Evolutionary conservation across 331 rosid species (phyloP).

Genomic region (Quercus tomentella): DNA sequence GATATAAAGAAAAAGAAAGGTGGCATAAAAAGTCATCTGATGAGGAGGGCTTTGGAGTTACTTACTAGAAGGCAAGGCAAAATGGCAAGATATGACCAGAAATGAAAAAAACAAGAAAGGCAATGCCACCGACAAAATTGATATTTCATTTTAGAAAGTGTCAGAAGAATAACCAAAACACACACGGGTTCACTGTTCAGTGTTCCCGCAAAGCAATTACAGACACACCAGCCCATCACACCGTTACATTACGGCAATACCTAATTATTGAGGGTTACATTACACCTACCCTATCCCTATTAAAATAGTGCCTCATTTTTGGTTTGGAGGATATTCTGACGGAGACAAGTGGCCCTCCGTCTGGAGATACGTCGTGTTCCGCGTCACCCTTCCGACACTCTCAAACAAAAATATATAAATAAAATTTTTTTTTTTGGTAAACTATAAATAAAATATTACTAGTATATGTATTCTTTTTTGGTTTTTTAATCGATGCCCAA

Average conservation of each 20-base stretch:
- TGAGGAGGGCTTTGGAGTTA: too few relatives aligned
- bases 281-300: constrained; percentile 34
- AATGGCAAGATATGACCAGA: too few relatives aligned
- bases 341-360: constrained; percentile 19
- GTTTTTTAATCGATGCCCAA: too few relatives aligned
- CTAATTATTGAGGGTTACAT: constrained; percentile 32
- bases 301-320: constrained; percentile 23
- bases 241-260: constrained; percentile 3
- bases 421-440: too few relatives aligned
- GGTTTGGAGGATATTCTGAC: neutral
- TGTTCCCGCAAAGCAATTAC: neutral
- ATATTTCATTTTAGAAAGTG: neutral
- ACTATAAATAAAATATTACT: too few relatives aligned
- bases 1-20: too few relatives aligned
- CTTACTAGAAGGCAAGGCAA: too few relatives aligned
- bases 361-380: constrained; percentile 28
- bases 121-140: constrained; percentile 36
- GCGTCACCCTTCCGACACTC: neutral
- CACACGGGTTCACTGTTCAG: neutral
- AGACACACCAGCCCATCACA: neutral
- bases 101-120: too few relatives aligned
- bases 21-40: too few relatives aligned
- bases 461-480: neutral
- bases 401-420: neutral
- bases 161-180: neutral